Base-by-base conservation (phyloP, 805 yeast genomes). In the Nakazawaea molendinolei region DNA sequence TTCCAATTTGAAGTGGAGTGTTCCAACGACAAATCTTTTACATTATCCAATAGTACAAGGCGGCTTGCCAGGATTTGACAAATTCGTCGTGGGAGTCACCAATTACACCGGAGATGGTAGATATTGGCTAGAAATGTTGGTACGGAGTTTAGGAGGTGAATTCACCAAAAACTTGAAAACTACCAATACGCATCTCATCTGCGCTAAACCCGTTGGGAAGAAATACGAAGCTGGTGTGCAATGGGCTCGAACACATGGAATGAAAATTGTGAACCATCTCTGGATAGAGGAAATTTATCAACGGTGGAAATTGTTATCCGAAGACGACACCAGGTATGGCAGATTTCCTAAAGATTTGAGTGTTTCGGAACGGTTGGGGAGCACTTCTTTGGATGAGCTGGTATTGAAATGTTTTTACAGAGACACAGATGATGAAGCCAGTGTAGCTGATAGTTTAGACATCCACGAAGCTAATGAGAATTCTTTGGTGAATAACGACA, bases 21-120 rank as follows among this genome's bases (percentile, higher is more conserved):
- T 69, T 3, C 90, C 95, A 0, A 48, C 52, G 1, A 55, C 55
- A 24, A 71, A 71, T 43, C 54, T 89, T 13, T 65, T 86, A 5
- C 87, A 83, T 48, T 76, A 77, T 49, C 97, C 97, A 0, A 62
- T 67, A 3, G 79, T 76, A 5, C 52, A 55, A 16, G 61, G 53
- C 1, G 76, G 76, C 0, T 46, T 86, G 2, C 62, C 70, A 2
- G 75, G 67, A 5, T 72, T 82, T 64, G 58, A 60, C 12, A 66
- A 70, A n/a, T 54, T 76, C 25, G 60, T 66, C 3, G 71, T 86
- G 8, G 69, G 86, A 8, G 71, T 85, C 3, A 79, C 96, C 0
- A 86, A 86, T 48, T 87, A 84, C 51, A 72, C 82, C 16, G 97
- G 97, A 0, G 92, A 83, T 50, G 83, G 95, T 1, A 61, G 98